Evolutionary conservation across 176 grass and related monocot genomes (phyloP), one percentile per base, ranked within the genome.

Genomic region (Musa schizocarpa): DNA sequence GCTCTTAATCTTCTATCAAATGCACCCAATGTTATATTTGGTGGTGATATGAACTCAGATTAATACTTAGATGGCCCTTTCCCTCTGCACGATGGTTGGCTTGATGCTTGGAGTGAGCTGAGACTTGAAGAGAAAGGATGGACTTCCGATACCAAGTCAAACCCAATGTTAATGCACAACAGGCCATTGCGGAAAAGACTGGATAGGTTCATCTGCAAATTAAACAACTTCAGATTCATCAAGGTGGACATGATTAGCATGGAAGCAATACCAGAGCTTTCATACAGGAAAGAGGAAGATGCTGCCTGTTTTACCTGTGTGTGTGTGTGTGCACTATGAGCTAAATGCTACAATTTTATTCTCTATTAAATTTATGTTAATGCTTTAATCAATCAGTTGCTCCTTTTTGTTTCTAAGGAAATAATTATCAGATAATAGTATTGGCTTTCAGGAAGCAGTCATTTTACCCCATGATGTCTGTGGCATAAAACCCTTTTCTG

Each of bases 121-220:
- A 69, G 25, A 69, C 26, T 13, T 50, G 34, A 27, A 50, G 67
- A 69, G 9, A 43, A 43, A 14, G 67, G 67, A 17, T 49, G 29
- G 26, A 69, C 67, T 19, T 69, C 13, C 9, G 13, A 69, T 43
- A 69, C 67, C 67, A 43, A 16, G 24, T 7, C 50, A 20, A 72
- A 53, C n/a, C 48, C 19, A 24, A 53, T 72, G 70, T n/a, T 72
- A 3, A n/a, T 52, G 43, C n/a, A 13, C 43, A 20, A 62, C 27
- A 62, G 3, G 17, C 17, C 2, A 64, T 14, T 62, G 54, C 19
- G 11, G 53, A 69, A n/a, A 59, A 23, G 69, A 1, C 65, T 22
- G 1, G 77, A 80, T 2, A 29, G 72, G 11, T 82, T 74, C 0
- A 24, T 78, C 11, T 81, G 76, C 72, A 87, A 74, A 71, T 66